A percentile compares a stretch with the other conserved stretches of the same genome.
Evolutionary conservation across 495 filamentous ascomycete species (phyloP).

Genomic region (Neurospora hispaniola): DNA sequence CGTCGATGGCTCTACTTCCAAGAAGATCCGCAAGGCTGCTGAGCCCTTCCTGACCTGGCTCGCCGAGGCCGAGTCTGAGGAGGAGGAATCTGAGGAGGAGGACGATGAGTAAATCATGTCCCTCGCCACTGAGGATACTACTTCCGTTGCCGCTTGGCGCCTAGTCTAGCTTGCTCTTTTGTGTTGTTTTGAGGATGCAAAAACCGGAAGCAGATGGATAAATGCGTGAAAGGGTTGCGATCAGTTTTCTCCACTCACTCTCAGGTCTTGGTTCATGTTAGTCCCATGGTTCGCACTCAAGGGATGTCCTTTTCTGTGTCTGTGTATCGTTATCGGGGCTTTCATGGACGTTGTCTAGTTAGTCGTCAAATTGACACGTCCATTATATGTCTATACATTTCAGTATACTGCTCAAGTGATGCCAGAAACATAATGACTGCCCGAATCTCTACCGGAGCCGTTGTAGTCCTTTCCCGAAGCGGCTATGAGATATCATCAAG

Average conservation of each 20-base stretch:
- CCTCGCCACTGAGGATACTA: not conserved
- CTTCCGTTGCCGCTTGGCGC: not conserved
- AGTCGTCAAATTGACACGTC: not conserved
- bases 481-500: not conserved
- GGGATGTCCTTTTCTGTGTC: not conserved
- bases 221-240: not conserved
- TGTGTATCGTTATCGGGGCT: not conserved
- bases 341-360: not conserved
- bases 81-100: slow-evolving; percentile 57
- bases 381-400: not conserved
- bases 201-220: not conserved
- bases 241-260: not conserved
- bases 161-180: not conserved
- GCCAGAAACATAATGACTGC: not conserved
- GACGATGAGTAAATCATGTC: slow-evolving; percentile 6
- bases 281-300: not conserved
- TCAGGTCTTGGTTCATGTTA: not conserved
- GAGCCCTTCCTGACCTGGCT: slow-evolving; percentile 94
- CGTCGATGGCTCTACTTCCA: slow-evolving; percentile 77
- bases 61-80: slow-evolving; percentile 71
- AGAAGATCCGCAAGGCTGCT: slow-evolving; percentile 91
- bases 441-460: not conserved
- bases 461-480: not conserved
- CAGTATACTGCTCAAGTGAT: not conserved
- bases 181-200: not conserved